A percentile compares a stretch with the other conserved stretches of the same genome.
These are phyloP conservation scores for Lojkania enalia DNA, from an alignment of 2,329 filamentous ascomycete genomes.

Conservation along the genomic window DNA sequence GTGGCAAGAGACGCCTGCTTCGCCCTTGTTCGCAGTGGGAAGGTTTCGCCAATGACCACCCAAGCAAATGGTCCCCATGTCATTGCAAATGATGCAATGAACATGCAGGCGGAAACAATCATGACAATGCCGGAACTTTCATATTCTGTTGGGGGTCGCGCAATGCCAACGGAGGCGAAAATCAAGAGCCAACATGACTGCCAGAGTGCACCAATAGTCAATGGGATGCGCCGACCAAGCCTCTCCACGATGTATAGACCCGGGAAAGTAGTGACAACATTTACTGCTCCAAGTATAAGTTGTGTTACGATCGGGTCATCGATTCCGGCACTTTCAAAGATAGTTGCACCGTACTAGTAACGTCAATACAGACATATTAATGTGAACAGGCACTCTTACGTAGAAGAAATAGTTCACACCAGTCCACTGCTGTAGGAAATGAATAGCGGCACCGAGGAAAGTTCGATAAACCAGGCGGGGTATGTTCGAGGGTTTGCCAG, in stretches of 20 bases:
- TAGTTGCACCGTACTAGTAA: conserved; percentile 63
- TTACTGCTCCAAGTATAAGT: conserved; percentile 58
- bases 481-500: conserved; percentile 42
- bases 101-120: conserved; percentile 74
- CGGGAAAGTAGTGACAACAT: conserved; percentile 67
- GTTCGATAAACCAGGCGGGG: conserved; percentile 44
- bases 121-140: conserved; percentile 63
- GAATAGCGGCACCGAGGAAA: conserved; percentile 32
- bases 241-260: conserved; percentile 71
- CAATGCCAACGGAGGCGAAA: conserved; percentile 55
- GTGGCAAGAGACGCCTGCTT: conserved; percentile 41
- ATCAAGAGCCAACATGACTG: conserved; percentile 67
- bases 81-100: conserved; percentile 71
- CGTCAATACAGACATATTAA: conserved; percentile 7
- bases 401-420: conserved; percentile 58
- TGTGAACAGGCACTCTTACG: conserved; percentile 22
- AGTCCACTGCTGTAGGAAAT: conserved; percentile 41
- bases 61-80: conserved; percentile 65
- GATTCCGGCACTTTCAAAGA: conserved; percentile 69
- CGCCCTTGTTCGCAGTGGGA: conserved; percentile 38
- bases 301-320: conserved; percentile 59
- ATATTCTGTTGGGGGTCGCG: conserved; percentile 34
- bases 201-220: conserved; percentile 69
- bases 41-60: conserved; percentile 48
- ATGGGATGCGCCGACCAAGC: conserved; percentile 68